Evolutionary conservation across 495 filamentous ascomycete species (phyloP), one percentile per base, ranked within the genome.

Genomic region (Penicillium waksmanii): DNA sequence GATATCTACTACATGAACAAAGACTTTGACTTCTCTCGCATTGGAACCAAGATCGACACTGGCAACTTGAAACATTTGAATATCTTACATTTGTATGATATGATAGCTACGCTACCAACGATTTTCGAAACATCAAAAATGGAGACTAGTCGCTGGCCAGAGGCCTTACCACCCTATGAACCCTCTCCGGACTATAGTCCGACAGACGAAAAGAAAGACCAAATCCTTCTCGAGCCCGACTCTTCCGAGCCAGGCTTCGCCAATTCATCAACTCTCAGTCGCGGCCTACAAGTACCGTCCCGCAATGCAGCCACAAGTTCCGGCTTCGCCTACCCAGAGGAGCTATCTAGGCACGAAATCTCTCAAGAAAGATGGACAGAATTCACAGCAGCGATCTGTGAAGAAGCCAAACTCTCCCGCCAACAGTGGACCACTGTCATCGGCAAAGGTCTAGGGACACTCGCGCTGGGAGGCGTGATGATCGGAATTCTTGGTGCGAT

Each of bases 271-370:
- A 46, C 58, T 49, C 58, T 76, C 3, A 61, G 51, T 1, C 59
- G 68, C 21, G 73, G 71, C 11, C 68, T 77, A 0, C 73, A 76
- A 60, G 61, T 77, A 13, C 75, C 73, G 7, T 71, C 72, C 3
- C 64, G 67, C 18, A 70, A 66, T 3, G 31, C 40, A 3, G 50
- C 60, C 27, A 53, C 65, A 34, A 68, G 67, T 17, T 77, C 75
- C 0, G 72, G 75, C 21, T 77, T 77, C 53, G 58, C 60, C 11
- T 76, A 74, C 57, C 73, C 73, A 1, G 61, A 61, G 5, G 58
- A 72, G 12, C 49, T 77, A 1, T 46, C 51, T 0, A 19, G 51
- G 23, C 64, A 72, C 34, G 51, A 58, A 15, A 62, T 77, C 33
- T 63, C 68, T 0, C 42, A 57, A 12, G 51, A 65, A 5, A 59